phyloP scores from a whole-genome alignment of 139 green algal genomes.

The Axilococcus clingmanii region DNA sequence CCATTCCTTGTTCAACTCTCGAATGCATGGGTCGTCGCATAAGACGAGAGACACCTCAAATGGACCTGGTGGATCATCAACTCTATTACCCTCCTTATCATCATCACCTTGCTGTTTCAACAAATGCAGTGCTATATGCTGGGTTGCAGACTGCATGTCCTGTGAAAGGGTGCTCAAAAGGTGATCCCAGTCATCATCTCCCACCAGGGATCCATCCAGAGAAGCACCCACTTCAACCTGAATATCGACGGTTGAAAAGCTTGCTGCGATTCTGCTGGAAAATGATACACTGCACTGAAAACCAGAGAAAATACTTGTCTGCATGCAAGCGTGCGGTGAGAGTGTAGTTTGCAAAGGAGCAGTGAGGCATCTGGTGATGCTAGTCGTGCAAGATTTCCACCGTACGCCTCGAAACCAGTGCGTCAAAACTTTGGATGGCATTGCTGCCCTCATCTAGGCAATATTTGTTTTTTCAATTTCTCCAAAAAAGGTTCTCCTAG shows the following conservation, averaged over 20 bases:
- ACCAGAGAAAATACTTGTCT: no score
- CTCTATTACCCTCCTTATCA: neutral
- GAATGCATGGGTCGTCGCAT: slow-evolving; percentile 76
- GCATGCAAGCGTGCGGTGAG: no score
- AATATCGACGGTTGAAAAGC: slow-evolving; percentile 9
- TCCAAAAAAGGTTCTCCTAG: no score
- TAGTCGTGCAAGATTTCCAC: no score
- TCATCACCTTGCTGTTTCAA: slow-evolving; percentile 11
- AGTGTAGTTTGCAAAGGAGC: no score
- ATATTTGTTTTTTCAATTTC: no score
- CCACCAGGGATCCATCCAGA: slow-evolving; percentile 35
- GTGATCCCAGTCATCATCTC: slow-evolving; percentile 24
- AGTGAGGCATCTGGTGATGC: no score
- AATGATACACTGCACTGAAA: no score
- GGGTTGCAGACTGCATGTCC: slow-evolving; percentile 27
- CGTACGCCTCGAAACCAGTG: no score
- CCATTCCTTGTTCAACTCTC: slow-evolving; percentile 67
- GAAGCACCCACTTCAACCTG: slow-evolving; percentile 37
- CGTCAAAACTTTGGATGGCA: no score
- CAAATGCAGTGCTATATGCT: slow-evolving; percentile 6
- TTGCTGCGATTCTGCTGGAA: neutral
- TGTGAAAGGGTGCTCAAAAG: slow-evolving; percentile 23
- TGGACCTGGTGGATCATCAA: slow-evolving; percentile 8
- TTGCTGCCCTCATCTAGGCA: no score
- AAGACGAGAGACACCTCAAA: slow-evolving; percentile 74